A percentile compares a stretch with the other conserved stretches of the same genome.
Evolutionary conservation across 1,284 basidiomycete genomes (phyloP).

Genomic region (Trichosporon ovoides): DNA sequence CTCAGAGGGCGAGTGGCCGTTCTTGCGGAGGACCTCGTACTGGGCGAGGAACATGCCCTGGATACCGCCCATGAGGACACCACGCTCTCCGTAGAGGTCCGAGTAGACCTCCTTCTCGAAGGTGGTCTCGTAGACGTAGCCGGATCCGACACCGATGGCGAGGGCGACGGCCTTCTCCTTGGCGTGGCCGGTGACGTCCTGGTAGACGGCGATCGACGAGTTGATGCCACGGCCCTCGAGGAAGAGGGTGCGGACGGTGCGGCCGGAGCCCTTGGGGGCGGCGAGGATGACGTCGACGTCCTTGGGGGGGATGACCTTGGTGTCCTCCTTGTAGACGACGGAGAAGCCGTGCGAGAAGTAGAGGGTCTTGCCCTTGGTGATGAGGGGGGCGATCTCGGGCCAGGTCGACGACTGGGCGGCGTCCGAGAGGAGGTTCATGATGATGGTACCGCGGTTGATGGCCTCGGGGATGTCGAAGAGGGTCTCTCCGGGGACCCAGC

Average conservation of each 20-base stretch:
- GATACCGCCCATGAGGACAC: constrained; percentile 99
- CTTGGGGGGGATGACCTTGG: constrained; percentile 80
- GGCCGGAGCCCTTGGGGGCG: constrained; percentile 97
- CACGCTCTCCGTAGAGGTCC: constrained; percentile 98
- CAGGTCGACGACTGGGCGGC: constrained; percentile 96
- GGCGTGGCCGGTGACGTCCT: constrained; percentile 94
- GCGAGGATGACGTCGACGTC: constrained; percentile 99
- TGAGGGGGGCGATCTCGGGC: constrained; percentile 77
- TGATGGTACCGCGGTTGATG: constrained; percentile 90
- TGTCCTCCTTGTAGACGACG: constrained; percentile 96
- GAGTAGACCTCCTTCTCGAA: constrained; percentile 99
- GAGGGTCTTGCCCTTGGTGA: constrained; percentile 98
- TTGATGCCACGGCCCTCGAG: constrained; percentile 84
- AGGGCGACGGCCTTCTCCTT: constrained; percentile 95
- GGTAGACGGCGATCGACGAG: constrained; percentile 53
- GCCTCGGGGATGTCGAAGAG: constrained; percentile 99
- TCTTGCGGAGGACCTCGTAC: constrained; percentile 97
- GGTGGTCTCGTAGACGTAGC: constrained; percentile 80
- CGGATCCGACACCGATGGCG: constrained; percentile 90
- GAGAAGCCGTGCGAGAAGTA: constrained; percentile 99
- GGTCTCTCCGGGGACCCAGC: constrained; percentile 98
- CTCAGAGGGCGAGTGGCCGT: constrained; percentile 96
- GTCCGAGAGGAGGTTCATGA: constrained; percentile 99
- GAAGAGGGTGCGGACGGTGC: constrained; percentile 98
- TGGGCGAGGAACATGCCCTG: constrained; percentile 98